These are phyloP conservation scores for Monilinia polystroma DNA, from an alignment of 2,329 filamentous ascomycete species.

Conservation along the genomic window DNA sequence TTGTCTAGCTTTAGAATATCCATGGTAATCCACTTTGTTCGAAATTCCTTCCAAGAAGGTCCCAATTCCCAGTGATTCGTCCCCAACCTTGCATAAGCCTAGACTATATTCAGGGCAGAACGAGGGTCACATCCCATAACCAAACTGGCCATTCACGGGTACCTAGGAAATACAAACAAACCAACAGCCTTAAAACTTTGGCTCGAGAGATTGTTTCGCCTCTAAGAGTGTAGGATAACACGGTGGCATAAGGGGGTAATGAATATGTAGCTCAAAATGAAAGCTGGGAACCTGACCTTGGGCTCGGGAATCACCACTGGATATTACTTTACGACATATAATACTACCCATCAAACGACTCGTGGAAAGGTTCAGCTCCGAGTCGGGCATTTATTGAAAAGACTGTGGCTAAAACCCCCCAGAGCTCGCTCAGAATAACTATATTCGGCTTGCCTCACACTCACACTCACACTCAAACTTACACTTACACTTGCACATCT, in stretches of 20 bases:
- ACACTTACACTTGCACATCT: not conserved
- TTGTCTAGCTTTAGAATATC: constrained; percentile 17
- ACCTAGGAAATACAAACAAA: not conserved
- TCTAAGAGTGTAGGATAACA: constrained; percentile 1
- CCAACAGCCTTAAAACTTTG: constrained; percentile 10
- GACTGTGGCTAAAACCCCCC: not conserved
- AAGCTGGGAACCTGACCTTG: constrained; percentile 7
- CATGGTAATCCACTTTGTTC: constrained; percentile 23
- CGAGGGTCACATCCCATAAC: constrained; percentile 14
- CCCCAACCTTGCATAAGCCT: constrained; percentile 22
- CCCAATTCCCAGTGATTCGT: constrained; percentile 28
- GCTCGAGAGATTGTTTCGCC: constrained; percentile 5
- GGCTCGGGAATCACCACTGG: constrained; percentile 12
- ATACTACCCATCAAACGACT: constrained; percentile 7
- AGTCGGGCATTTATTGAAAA: not conserved
- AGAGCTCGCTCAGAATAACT: constrained; percentile 16
- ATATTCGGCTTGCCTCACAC: constrained; percentile 1
- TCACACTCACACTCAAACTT: not conserved
- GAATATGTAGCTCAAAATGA: constrained; percentile 8
- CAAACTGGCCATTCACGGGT: constrained; percentile 17
- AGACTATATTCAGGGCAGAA: constrained; percentile 19
- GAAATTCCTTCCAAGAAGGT: constrained; percentile 20
- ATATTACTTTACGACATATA: not conserved
- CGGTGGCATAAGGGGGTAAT: constrained; percentile 2
- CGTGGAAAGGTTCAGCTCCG: constrained; percentile 22